These are phyloP conservation scores for Tricharina praecox DNA, from an alignment of 495 filamentous ascomycete genomes.

Conservation along the genomic window DNA sequence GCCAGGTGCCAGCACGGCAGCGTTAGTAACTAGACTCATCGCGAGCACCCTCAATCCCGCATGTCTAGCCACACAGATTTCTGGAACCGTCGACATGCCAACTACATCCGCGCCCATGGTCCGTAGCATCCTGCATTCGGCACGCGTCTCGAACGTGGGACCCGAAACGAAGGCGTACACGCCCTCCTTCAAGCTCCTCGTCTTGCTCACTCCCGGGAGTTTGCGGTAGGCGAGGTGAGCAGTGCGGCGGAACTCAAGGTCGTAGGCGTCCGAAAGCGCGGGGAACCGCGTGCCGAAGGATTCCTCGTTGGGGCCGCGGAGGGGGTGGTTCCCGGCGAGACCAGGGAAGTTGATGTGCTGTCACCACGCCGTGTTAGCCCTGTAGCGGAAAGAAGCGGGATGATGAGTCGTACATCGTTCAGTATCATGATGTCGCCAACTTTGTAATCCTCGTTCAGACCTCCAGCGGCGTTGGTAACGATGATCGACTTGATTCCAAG, in stretches of 20 bases:
- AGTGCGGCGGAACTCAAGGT: slow-evolving; percentile 45
- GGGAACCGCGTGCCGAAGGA: slow-evolving; percentile 56
- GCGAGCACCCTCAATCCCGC: slow-evolving; percentile 52
- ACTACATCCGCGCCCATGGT: slow-evolving; percentile 53
- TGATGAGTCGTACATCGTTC: slow-evolving; percentile 40
- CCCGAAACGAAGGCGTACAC: slow-evolving; percentile 60
- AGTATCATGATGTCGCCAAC: slow-evolving; percentile 60
- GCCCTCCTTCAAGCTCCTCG: slow-evolving; percentile 45
- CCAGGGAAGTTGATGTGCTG: slow-evolving; percentile 63
- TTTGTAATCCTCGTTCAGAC: slow-evolving; percentile 47
- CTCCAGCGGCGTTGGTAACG: slow-evolving; percentile 63
- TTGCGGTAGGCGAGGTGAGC: slow-evolving; percentile 46
- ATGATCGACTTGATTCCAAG: slow-evolving; percentile 49
- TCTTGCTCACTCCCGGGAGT: slow-evolving; percentile 15
- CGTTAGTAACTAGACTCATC: slow-evolving; percentile 64
- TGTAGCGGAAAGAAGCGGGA: neutral
- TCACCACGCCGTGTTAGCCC: neutral
- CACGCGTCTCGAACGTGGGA: slow-evolving; percentile 61
- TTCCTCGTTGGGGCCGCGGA: slow-evolving; percentile 54
- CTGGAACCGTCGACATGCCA: slow-evolving; percentile 66
- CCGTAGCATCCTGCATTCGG: slow-evolving; percentile 58
- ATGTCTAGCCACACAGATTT: slow-evolving; percentile 59
- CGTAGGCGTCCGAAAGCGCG: slow-evolving; percentile 59
- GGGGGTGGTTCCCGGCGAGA: slow-evolving; percentile 48
- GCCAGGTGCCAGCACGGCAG: slow-evolving; percentile 45